phyloP scores from a whole-genome alignment of 108 stramenopile genomes.

The Aurantiochytrium sp. region DNA sequence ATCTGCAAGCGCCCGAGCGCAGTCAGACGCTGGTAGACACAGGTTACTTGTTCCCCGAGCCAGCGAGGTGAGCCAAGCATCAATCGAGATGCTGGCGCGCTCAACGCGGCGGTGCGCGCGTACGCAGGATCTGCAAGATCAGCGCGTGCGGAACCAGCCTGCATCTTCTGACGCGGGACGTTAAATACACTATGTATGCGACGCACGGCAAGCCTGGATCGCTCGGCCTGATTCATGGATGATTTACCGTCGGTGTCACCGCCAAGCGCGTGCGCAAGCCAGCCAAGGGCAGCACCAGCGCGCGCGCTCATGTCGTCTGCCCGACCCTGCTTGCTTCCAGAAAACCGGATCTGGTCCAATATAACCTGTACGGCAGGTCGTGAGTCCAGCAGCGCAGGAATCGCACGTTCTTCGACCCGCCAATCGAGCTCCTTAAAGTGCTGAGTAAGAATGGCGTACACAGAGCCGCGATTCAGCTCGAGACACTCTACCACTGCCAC shows the following conservation, averaged over 20 bases:
- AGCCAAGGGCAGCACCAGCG: neutral
- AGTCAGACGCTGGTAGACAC: neutral
- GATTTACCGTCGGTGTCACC: neutral
- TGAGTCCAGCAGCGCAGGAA: neutral
- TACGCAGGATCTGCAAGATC: neutral
- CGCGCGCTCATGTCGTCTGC: neutral
- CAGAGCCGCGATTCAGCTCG: neutral
- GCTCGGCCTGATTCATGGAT: neutral
- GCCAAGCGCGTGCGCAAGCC: neutral
- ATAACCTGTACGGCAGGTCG: neutral
- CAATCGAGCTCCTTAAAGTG: neutral
- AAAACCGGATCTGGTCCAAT: neutral
- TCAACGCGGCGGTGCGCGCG: neutral
- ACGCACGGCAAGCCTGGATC: neutral
- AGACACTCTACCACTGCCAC: neutral
- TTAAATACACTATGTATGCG: neutral
- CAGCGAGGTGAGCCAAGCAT: neutral
- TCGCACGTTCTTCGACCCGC: neutral
- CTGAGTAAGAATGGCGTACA: neutral
- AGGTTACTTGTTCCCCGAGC: neutral
- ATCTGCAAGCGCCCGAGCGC: neutral
- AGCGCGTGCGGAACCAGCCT: neutral
- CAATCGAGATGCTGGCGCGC: neutral
- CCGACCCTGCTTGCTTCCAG: neutral
- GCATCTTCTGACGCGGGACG: neutral